Conservation (phyloP, 2,329 filamentous ascomycete species). For the Microdochium paspali region DNA sequence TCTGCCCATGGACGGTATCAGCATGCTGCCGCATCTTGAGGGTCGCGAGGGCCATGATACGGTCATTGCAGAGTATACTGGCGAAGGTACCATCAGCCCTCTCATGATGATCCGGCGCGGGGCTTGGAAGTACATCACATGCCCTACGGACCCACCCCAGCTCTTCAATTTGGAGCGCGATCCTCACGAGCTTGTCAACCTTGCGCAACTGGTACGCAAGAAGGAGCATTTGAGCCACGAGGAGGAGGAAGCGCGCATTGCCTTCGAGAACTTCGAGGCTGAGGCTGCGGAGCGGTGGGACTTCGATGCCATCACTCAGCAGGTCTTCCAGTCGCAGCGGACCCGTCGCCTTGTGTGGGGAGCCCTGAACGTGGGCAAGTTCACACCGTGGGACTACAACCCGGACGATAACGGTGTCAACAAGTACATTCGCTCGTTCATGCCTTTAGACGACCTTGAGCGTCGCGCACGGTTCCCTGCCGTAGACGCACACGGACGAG, state of each 20-base stretch:
- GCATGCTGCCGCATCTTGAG: conserved; percentile 69
- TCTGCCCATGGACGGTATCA: conserved; percentile 80
- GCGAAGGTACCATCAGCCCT: conserved; percentile 80
- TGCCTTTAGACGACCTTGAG: conserved; percentile 73
- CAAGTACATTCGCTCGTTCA: conserved; percentile 78
- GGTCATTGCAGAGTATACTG: conserved; percentile 92
- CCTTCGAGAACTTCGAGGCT: conserved; percentile 57
- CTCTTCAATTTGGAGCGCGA: conserved; percentile 73
- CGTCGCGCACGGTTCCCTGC: conserved; percentile 63
- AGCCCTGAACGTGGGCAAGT: conserved; percentile 65
- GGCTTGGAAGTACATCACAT: conserved; percentile 84
- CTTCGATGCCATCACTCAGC: conserved; percentile 64
- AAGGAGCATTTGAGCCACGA: conserved; percentile 25
- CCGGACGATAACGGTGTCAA: conserved; percentile 60
- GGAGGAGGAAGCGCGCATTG: conserved; percentile 34
- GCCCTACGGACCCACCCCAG: conserved; percentile 73
- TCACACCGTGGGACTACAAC: conserved; percentile 80
- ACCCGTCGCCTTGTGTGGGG: conserved; percentile 71
- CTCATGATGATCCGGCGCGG: conserved; percentile 91
- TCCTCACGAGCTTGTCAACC: conserved; percentile 67
- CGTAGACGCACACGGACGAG: conserved; percentile 45
- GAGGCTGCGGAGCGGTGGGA: conserved; percentile 76
- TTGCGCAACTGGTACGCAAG: conserved; percentile 40
- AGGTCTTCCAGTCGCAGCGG: conserved; percentile 70
- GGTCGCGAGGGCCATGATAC: conserved; percentile 65